Conservation (phyloP, 1,284 basidiomycete genomes). For the Stereum hirsutum region DNA sequence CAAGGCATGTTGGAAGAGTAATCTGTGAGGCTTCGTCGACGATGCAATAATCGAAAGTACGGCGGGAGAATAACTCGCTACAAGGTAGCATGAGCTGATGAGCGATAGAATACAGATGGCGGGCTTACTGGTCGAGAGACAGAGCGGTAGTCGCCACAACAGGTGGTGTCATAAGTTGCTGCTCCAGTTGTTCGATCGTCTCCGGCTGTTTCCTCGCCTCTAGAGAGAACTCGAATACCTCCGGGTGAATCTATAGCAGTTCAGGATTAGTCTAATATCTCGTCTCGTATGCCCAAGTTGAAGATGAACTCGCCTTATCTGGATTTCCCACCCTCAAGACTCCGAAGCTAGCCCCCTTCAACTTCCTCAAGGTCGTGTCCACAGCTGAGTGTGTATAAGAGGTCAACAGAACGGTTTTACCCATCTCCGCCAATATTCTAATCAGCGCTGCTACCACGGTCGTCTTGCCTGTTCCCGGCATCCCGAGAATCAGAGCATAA, state of each 20-base stretch:
- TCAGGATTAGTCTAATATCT: neutral
- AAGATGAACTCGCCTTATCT: conserved; percentile 67
- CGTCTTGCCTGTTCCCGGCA: conserved; percentile 99
- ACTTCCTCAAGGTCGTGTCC: conserved; percentile 87
- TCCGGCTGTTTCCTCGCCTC: conserved; percentile 42
- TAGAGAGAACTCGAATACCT: conserved; percentile 66
- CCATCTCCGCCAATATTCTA: conserved; percentile 64
- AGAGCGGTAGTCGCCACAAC: conserved; percentile 96
- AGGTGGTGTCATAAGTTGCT: conserved; percentile 74
- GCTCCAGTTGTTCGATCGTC: conserved; percentile 72
- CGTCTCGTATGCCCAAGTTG: neutral
- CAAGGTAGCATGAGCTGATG: neutral
- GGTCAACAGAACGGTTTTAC: conserved; percentile 84
- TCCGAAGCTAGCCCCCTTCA: conserved; percentile 55
- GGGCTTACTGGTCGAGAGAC: conserved; percentile 79
- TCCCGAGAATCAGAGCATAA: conserved; percentile 89
- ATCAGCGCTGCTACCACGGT: conserved; percentile 91
- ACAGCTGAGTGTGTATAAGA: conserved; percentile 98
- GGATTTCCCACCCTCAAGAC: conserved; percentile 85
- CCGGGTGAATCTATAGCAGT: conserved; percentile 63
- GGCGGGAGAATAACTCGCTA: conserved; percentile 78
- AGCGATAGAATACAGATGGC: neutral
- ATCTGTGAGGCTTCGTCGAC: conserved; percentile 99
- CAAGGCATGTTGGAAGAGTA: conserved; percentile 90
- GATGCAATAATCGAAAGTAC: conserved; percentile 94